Base-by-base conservation (phyloP, 2,329 filamentous ascomycete species). In the Macroventuria anomochaeta region DNA sequence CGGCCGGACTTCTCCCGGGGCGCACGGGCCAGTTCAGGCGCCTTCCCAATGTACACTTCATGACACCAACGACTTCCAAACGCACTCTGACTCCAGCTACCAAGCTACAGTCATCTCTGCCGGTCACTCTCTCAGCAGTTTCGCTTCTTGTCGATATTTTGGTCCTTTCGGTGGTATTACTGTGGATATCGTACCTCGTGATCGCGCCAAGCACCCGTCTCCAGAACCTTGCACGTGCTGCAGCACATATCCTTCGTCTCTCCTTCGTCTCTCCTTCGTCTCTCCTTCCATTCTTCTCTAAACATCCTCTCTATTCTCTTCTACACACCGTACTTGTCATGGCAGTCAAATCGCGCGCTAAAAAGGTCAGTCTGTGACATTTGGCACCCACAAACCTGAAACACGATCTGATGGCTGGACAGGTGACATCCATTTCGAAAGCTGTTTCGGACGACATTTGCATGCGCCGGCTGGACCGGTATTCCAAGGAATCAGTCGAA, bases 311-410 rank as follows among this genome's bases (percentile, higher is more conserved):
- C 41, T 34, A 28, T 37, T 55, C 25, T 47, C 26, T 28, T 41
- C 40, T 38, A 13, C 23, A 34, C 20, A 38, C 5, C 12, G 26
- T 12, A 25, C 20, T 55, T 48, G 37, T 44, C 52, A 74, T 73
- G 71, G 65, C 70, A 42, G 67, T 62, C 57, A 74, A 70, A 64
- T 72, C 67, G 28, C 65, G 64, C 38, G 61, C 68, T 34, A 70
- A 68, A 58, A 73, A 70, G 66, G 71, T 74, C 60, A 68, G 65
- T 66, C 33, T 41, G 39, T 37, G 46, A 40, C 44, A 42, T 34
- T 13, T 51, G 34, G 34, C 42, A 26, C 29, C 43, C 31, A 39
- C 40, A 31, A 36, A 37, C 15, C 34, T 34, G 51, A 59, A 51
- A 47, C 46, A 38, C 21, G 13, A 47, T 58, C 65, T 67, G 61